Base-by-base conservation (phyloP, 2,329 filamentous ascomycete genomes). In the Corinectria fuckeliana region DNA sequence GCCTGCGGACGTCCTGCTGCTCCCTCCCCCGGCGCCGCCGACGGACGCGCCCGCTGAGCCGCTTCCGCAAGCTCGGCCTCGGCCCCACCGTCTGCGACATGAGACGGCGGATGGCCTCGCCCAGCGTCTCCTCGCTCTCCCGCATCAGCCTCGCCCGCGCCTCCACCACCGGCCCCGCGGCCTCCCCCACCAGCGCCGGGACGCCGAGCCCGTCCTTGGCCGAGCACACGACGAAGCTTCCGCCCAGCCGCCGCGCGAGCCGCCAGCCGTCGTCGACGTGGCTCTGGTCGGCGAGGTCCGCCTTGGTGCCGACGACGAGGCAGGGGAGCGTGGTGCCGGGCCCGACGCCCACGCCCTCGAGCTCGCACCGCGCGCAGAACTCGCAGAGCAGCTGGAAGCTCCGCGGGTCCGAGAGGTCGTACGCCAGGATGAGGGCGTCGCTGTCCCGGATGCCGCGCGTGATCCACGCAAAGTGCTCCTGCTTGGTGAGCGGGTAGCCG, bases 351-450 rank as follows among this genome's bases (percentile, higher is more conserved):
- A 63, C 55, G 25, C 58, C 57, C 25, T 58, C 61, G 4, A 59
- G 49, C 20, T 63, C 63, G 34, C 61, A 63, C 9, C 58, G 61
- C 18, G 56, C 47, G 54, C 62, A 65, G 45, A 65, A 65, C 18
- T 65, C 54, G 47, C 61, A 62, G 25, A 65, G 61, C 1, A 38
- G 42, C 32, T 57, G 55, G 30, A 65, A 63, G 41, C 55, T 65
- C 28, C 32, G 48, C 20, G 58, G 44, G 21, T 57, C 42, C 10
- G 58, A 55, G 1, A 64, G 23, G 50, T 65, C 63, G 53, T 58
- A 65, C 18, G 56, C 58, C 18, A 63, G 47, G 10, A 63, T 61
- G 23, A 65, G 55, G 21, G 61, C 63, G 20, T 63, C 63, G 61
- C 61, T 61, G 23, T 65, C 55, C 3, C 58, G 38, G 34, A 65